Evolutionary conservation across 257 asterid species (phyloP), one percentile per base, ranked within the genome.

Genomic region (Solanum ossicruentum): DNA sequence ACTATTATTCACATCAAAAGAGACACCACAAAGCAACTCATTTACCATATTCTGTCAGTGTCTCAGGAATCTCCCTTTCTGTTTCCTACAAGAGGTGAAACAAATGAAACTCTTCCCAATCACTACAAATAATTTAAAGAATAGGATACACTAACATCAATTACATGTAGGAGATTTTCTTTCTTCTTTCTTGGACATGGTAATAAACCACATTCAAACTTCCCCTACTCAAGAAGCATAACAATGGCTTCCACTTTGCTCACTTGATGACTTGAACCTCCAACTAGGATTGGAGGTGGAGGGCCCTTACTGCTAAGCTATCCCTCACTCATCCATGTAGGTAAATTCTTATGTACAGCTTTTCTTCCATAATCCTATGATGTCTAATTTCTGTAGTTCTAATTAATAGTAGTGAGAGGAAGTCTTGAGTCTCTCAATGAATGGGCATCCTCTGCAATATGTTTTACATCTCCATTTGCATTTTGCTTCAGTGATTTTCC

Each of bases 341-440:
- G 32, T 66, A 77, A 65, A 72, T 51, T 18, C 58, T 18, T 18
- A 84, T 85, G 87, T 89, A 89, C 89, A 89, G 69, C n/a, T 43
- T 63, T 56, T 77, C 65, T 77, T 84, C 57, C 84, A 75, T 55
- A 61, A 85, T 67, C 77, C 39, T 26, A 80, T 36, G 5, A 21
- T 15, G 6, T 63, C 36, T 60, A 47, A 18, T 57, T 54, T 10
- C 21, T 86, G 12, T 69, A 10, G 63, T 85, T 67, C 85, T 55
- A 92, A 80, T 94, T 94, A 78, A 94, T 87, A 81, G 99, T 92
- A 79, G 94, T 93, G 81, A 95, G 97, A 73, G 99, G 99, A 86
- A 89, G 84, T 84, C 99, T 91, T 28, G 97, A 87, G 86, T 95
- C 98, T 87, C 93, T 90, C 88, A 92, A 65, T 23, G 93, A 90